These are phyloP conservation scores for Cyberlindnera petersonii DNA, from an alignment of 805 yeast genomes.

Conservation along the genomic window DNA sequence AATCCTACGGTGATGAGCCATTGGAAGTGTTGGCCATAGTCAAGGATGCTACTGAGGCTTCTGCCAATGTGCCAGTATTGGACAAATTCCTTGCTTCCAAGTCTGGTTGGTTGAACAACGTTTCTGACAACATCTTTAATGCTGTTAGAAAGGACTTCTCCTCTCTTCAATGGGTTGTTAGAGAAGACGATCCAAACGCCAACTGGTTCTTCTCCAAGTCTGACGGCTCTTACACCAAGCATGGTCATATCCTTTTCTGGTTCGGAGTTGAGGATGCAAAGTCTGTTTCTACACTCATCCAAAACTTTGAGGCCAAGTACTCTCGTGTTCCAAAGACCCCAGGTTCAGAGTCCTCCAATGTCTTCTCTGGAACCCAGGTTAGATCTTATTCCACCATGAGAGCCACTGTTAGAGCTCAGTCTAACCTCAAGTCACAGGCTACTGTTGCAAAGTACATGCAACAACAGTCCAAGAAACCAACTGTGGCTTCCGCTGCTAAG, in stretches of 20 bases:
- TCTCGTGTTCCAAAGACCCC: slow-evolving; percentile 30
- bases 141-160: slow-evolving; percentile 72
- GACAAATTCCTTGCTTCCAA: slow-evolving; percentile 85
- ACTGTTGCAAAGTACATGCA: slow-evolving; percentile 2
- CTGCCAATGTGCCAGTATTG: slow-evolving; percentile 54
- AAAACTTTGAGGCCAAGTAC: slow-evolving; percentile 41
- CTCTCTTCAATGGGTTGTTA: slow-evolving; percentile 80
- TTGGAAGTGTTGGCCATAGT: slow-evolving; percentile 91
- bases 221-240: slow-evolving; percentile 88
- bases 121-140: slow-evolving; percentile 88
- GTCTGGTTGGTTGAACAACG: slow-evolving; percentile 96
- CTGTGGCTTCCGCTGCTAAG: slow-evolving; percentile 21
- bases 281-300: slow-evolving; percentile 60
- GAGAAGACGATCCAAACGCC: slow-evolving; percentile 86
- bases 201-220: slow-evolving; percentile 90
- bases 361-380: slow-evolving; percentile 34
- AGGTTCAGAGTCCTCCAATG: slow-evolving; percentile 30
- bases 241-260: slow-evolving; percentile 93
- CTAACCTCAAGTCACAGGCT: slow-evolving; percentile 2
- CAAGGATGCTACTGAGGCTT: slow-evolving; percentile 37
- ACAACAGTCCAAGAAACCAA: slow-evolving; percentile 25
- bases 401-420: slow-evolving; percentile 15
- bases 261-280: slow-evolving; percentile 71
- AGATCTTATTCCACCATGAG: slow-evolving; percentile 48
- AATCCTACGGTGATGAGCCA: slow-evolving; percentile 92